Evolutionary conservation across 108 stramenopile genomes (phyloP).

Genomic region (Schizochytrium sp.): DNA sequence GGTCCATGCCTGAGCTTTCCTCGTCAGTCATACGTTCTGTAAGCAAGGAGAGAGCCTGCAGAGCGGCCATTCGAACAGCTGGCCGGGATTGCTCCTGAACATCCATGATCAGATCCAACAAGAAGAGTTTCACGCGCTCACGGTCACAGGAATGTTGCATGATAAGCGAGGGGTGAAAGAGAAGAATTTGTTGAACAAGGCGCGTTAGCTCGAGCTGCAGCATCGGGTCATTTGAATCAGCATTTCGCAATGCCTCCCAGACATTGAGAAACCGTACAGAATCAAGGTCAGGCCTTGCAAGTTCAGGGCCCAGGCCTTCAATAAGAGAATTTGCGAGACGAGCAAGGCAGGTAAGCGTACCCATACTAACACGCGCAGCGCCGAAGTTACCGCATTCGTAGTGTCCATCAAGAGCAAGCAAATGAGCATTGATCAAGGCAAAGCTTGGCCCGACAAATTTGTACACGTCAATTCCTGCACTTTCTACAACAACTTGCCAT

Average conservation of each 20-base stretch:
- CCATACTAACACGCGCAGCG: neutral
- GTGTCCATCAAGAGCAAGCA: slow-evolving; percentile 41
- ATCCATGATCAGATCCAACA: neutral
- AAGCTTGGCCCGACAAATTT: slow-evolving; percentile 1
- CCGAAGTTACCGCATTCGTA: slow-evolving; percentile 23
- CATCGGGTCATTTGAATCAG: neutral
- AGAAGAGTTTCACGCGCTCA: neutral
- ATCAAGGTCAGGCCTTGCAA: slow-evolving; percentile 6
- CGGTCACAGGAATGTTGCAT: neutral
- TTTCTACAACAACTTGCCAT: slow-evolving; percentile 37
- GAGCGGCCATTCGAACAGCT: slow-evolving; percentile 4
- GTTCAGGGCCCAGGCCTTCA: slow-evolving; percentile 25
- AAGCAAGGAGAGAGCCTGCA: slow-evolving; percentile 17
- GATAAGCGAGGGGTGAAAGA: slow-evolving; percentile 8
- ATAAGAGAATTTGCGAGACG: slow-evolving; percentile 36
- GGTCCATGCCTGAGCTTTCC: neutral
- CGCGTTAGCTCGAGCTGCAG: slow-evolving; percentile 9
- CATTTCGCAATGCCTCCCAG: slow-evolving; percentile 20
- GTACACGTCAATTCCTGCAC: slow-evolving; percentile 33
- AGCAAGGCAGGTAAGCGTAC: neutral
- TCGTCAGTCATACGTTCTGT: slow-evolving; percentile 1
- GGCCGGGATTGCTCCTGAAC: neutral
- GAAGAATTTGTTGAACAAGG: slow-evolving; percentile 37
- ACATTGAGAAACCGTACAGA: slow-evolving; percentile 24
- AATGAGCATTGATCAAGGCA: slow-evolving; percentile 47